These are phyloP conservation scores for Sanghuangporus sanghuang DNA, from an alignment of 1,284 basidiomycete genomes.

Conservation along the genomic window DNA sequence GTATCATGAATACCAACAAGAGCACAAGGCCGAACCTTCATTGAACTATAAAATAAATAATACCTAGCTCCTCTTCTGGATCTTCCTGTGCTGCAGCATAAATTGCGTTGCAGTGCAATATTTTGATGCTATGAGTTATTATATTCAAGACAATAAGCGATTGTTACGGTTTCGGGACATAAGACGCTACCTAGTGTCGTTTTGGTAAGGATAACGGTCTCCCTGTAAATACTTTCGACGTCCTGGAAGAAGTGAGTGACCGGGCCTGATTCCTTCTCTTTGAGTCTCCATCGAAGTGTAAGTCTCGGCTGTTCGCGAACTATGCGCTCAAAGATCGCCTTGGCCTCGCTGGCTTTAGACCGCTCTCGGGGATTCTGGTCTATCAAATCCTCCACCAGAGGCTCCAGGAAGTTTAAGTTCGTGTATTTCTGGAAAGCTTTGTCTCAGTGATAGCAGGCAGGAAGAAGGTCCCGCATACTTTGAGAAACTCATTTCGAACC, in stretches of 20 bases:
- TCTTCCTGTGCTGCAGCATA: not conserved
- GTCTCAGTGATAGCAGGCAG: not conserved
- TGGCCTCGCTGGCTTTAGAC: slow-evolving; percentile 18
- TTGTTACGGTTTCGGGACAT: not conserved
- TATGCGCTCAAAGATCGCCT: slow-evolving; percentile 4
- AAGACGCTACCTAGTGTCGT: not conserved
- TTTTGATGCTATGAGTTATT: not conserved
- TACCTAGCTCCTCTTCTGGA: not conserved
- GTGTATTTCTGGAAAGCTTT: slow-evolving; percentile 18
- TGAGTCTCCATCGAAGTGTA: slow-evolving; percentile 12
- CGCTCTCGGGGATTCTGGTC: slow-evolving; percentile 17
- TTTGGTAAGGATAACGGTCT: not conserved
- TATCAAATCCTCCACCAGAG: slow-evolving; percentile 22
- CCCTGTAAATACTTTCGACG: not conserved
- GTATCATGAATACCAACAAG: too few relatives aligned
- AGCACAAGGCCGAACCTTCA: not conserved
- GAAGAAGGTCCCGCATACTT: not conserved
- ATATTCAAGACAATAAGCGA: not conserved
- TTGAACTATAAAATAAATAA: not conserved
- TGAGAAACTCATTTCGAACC: not conserved
- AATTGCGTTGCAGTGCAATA: not conserved
- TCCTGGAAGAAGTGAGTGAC: not conserved
- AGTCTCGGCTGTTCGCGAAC: not conserved
- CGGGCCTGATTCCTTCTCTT: not conserved
- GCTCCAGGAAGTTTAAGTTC: slow-evolving; percentile 21